These are phyloP conservation scores for Jackrogersella minutella DNA, from an alignment of 495 filamentous ascomycete genomes.

Conservation along the genomic window DNA sequence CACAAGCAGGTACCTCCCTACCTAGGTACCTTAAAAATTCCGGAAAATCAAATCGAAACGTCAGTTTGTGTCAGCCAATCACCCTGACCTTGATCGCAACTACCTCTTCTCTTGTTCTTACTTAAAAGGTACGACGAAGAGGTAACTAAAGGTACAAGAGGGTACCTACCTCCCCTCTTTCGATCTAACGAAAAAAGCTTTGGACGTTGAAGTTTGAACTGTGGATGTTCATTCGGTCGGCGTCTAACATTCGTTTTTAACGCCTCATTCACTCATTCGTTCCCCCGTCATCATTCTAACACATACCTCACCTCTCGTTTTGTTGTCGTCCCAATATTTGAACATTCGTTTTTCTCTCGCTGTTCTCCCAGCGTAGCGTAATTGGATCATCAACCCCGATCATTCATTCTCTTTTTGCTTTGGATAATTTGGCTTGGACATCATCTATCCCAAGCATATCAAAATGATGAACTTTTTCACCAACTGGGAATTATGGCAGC, in stretches of 20 bases:
- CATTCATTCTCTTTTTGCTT: slow-evolving; percentile 44
- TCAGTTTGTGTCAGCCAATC: slow-evolving; percentile 7
- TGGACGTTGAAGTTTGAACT: not conserved
- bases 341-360: slow-evolving; percentile 38
- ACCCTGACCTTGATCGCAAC: slow-evolving; percentile 14
- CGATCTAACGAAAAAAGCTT: not conserved
- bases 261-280: slow-evolving; percentile 27
- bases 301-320: slow-evolving; percentile 13
- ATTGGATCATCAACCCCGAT: slow-evolving; percentile 38
- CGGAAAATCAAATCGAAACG: slow-evolving; percentile 5
- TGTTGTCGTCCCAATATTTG: slow-evolving; percentile 21
- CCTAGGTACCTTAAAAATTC: not conserved
- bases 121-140: slow-evolving; percentile 2
- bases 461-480: slow-evolving; percentile 68
- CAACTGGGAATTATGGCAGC: slow-evolving; percentile 86
- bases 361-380: slow-evolving; percentile 27
- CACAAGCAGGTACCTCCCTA: not conserved
- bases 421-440: slow-evolving; percentile 43
- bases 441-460: slow-evolving; percentile 43
- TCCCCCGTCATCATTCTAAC: slow-evolving; percentile 14
- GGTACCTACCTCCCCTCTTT: slow-evolving; percentile 2
- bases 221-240: slow-evolving; percentile 7
- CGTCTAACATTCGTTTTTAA: slow-evolving; percentile 20
- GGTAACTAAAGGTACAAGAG: not conserved
- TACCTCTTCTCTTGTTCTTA: slow-evolving; percentile 4